Base-by-base conservation (phyloP, 768 basidiomycete species). In the Tylopilus plumbeoviolaceoides region DNA sequence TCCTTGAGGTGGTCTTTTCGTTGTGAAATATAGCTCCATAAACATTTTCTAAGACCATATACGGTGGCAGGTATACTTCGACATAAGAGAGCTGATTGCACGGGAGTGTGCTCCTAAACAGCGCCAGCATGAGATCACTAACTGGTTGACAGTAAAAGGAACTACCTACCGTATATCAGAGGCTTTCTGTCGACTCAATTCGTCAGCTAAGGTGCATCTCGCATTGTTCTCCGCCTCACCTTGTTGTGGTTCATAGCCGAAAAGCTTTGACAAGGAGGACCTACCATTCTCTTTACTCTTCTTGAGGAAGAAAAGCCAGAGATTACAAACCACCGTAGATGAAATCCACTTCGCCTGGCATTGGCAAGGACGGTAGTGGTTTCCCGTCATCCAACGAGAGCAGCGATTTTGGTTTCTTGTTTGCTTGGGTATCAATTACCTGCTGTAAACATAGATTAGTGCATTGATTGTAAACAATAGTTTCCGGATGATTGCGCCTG, bases 241-340 rank as follows among this genome's bases (percentile, higher is more conserved):
- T 80, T 82, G 35, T 70, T 65, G 54, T 82, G 81, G 50, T 89
- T 90, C 53, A 83, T 83, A 0, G 68, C 60, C 54, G 82, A 84
- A 58, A 88, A 90, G 3, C 83, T 78, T 57, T 89, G 89, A 59
- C 88, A 90, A 12, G 88, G 88, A 4, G 87, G 86, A 4, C 87
- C 87, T 87, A 51, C 7, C 3, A 47, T 56, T 33, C 8, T 40
- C 5, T 33, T 52, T 44, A 53, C 23, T 50, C 40, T 31, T 38
- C 18, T 15, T 31, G 42, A 27, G 38, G 28, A 47, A 4, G n/a
- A 47, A 25, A 46, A 47, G 45, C 7, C 12, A 12, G 45, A 17
- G 50, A 58, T 39, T 17, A 67, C 77, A 44, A 69, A 84, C 87
- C 85, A 53, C 88, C 86, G 66, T 77, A 86, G n/a, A 90, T 80